Conservation (phyloP, 2,329 filamentous ascomycete genomes). For the Aspergillus brunneoviolaceus region DNA sequence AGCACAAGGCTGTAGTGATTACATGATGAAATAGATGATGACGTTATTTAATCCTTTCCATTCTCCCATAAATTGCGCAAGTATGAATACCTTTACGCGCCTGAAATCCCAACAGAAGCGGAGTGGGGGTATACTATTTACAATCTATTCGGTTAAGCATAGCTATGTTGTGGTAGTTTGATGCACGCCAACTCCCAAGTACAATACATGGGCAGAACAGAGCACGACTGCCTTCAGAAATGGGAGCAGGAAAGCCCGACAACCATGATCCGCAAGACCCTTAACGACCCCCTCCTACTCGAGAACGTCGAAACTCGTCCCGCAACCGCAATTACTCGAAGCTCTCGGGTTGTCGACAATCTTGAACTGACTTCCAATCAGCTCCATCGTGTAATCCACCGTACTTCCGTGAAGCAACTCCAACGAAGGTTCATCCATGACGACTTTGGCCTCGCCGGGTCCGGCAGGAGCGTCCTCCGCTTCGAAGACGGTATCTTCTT, state of each 20-base stretch:
- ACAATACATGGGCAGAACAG: slow-evolving; percentile 18
- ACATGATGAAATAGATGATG: slow-evolving; percentile 24
- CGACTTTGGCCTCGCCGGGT: slow-evolving; percentile 67
- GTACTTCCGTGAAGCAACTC: slow-evolving; percentile 90
- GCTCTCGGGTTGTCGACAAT: slow-evolving; percentile 90
- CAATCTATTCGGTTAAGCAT: slow-evolving; percentile 3
- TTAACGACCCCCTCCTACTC: background rate
- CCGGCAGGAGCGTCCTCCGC: slow-evolving; percentile 51
- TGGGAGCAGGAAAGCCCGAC: background rate
- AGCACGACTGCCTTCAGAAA: slow-evolving; percentile 3
- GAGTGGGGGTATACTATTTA: slow-evolving; percentile 28
- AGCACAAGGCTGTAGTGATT: slow-evolving; percentile 15
- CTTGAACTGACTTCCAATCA: slow-evolving; percentile 95
- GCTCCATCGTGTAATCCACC: slow-evolving; percentile 92
- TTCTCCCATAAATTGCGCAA: background rate
- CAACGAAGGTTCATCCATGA: slow-evolving; percentile 83
- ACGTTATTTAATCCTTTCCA: slow-evolving; percentile 8
- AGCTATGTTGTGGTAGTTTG: background rate
- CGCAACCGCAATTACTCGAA: slow-evolving; percentile 93
- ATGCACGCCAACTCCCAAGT: slow-evolving; percentile 9
- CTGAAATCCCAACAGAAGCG: background rate
- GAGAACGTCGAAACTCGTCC: slow-evolving; percentile 88
- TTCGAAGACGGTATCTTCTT: slow-evolving; percentile 88
- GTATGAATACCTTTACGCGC: background rate
- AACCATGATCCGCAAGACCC: slow-evolving; percentile 48